Percentiles rank a stretch among this genome's conserved stretches.
These are phyloP conservation scores for Sugiyamaella floridensis DNA, from an alignment of 805 yeast species.

Conservation along the genomic window DNA sequence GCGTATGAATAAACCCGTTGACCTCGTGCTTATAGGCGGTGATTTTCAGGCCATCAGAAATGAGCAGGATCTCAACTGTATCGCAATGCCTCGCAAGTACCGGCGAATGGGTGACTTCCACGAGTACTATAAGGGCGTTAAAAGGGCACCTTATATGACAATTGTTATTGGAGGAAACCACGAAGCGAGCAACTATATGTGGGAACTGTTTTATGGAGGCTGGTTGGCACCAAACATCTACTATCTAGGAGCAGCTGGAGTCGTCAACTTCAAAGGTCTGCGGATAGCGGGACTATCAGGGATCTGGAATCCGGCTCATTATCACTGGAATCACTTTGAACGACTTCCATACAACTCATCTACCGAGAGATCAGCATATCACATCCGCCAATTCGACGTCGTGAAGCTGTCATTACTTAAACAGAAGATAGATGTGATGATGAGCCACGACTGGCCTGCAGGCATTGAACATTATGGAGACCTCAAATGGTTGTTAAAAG, in stretches of 20 bases:
- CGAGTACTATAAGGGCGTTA: constrained; percentile 54
- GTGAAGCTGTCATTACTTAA: constrained; percentile 44
- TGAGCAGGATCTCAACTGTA: constrained; percentile 53
- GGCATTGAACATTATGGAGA: constrained; percentile 66
- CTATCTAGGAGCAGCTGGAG: constrained; percentile 73
- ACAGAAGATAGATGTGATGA: constrained; percentile 44
- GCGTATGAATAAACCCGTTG: constrained; percentile 32
- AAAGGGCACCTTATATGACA: constrained; percentile 66
- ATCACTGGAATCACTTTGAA: constrained; percentile 37
- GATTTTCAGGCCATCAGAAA: constrained; percentile 82
- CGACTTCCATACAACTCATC: constrained; percentile 42
- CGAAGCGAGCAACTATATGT: constrained; percentile 74
- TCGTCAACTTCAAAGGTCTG: constrained; percentile 67
- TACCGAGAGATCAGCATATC: constrained; percentile 58
- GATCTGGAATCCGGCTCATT: constrained; percentile 54
- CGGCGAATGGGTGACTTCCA: constrained; percentile 71
- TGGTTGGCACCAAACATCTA: constrained; percentile 88
- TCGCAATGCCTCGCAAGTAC: constrained; percentile 78
- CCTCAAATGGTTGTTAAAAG: constrained; percentile 38
- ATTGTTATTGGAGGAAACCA: constrained; percentile 93
- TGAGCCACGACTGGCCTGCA: constrained; percentile 94
- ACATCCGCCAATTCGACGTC: constrained; percentile 58
- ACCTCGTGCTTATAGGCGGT: constrained; percentile 73
- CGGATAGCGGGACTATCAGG: constrained; percentile 82
- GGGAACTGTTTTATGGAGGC: constrained; percentile 76